Evolutionary conservation across 2,329 filamentous ascomycete species (phyloP), one percentile per base, ranked within the genome.

Genomic region (Fusarium sp.): DNA sequence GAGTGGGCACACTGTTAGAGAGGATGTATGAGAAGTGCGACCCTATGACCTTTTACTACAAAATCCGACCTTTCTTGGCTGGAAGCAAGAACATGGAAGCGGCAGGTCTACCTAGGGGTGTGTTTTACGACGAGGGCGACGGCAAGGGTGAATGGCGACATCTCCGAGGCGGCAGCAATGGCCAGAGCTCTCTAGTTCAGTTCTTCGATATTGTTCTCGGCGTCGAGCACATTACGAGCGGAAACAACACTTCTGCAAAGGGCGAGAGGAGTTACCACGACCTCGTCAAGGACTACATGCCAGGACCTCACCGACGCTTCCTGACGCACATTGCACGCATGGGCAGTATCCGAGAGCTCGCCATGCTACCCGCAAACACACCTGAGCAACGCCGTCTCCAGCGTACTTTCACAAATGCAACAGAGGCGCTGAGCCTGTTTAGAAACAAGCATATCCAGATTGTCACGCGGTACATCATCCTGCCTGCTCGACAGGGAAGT

Each of bases 1-100:
- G 89, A 50, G 83, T 96, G 2, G 88, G 85, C 9, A 75, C 74
- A 0, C 74, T 97, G 0, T 80, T 97, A 1, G 84, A 90, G 58
- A 85, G 91, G 42, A 97, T 98, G 93, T 90, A 96, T 72, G 93
- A 97, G 70, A 87, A 86, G 61, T 97, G 93, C 74, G 89, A 94
- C 58, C 93, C 93, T 0, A 87, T 91, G 71, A 86, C 92, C 5
- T 98, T 98, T 77, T 97, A 96, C 76, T 88, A 96, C 76, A 85
- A 87, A 39, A 95, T 98, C 66, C 85, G 94, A 3, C 94, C 94
- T 0, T 96, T 92, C 74, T 81, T 98, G 2, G 93, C 94, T 0
- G 94, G 94, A 3, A 93, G 91, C 75, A 96, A 93, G 77, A 96
- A 96, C 75, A 97, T 97, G 94, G 86, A 82, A 7, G 86, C 89